Base-by-base conservation (phyloP, 352 stramenopile species). In the Phytophthora niederhauseri region DNA sequence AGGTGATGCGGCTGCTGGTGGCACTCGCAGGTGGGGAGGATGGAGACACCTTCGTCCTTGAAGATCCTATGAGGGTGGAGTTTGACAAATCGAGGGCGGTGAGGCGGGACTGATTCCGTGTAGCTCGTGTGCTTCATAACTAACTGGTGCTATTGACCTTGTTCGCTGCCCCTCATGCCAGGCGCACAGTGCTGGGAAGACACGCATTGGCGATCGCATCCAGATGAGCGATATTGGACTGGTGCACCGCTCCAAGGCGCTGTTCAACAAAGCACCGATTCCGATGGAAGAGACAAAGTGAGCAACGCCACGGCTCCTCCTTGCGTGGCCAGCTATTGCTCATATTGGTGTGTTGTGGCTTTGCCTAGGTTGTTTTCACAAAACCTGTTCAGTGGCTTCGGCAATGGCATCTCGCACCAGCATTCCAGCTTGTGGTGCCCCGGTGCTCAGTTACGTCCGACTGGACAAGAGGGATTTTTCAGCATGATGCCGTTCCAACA, bases 181-280 rank as follows among this genome's bases (percentile, higher is more conserved):
- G 41, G 12, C n/a, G 41, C 41, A 48, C 3, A 22, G 15, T 24
- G 36, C 20, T 53, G 38, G 24, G n/a, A 77, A 63, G 36, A 77
- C 70, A 30, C 61, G 85, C 20, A 67, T 92, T 22, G 85, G 85
- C 15, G 83, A 92, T 41, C 70, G 72, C 14, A 91, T 91, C 34
- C 64, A 57, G 14, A 91, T 91, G 81, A 56, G 58, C 8, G 79
- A 87, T 50, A 57, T 84, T 28, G 72, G 69, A 2, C 64, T 91
- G 26, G 45, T 90, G 17, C 59, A 74, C 4, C 73, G 74, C 8
- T 80, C 76, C 38, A 62, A 62, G 17, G 50, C 38, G 41, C 64
- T 80, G 17, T 85, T 80, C 63, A 30, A 76, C 34, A 68, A 77
- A n/a, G 36, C 81, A 14, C 71, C 74, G 19, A 31, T 89, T 2